These are phyloP conservation scores for Lactifluus echinatus DNA, from an alignment of 768 basidiomycete species.

Conservation along the genomic window DNA sequence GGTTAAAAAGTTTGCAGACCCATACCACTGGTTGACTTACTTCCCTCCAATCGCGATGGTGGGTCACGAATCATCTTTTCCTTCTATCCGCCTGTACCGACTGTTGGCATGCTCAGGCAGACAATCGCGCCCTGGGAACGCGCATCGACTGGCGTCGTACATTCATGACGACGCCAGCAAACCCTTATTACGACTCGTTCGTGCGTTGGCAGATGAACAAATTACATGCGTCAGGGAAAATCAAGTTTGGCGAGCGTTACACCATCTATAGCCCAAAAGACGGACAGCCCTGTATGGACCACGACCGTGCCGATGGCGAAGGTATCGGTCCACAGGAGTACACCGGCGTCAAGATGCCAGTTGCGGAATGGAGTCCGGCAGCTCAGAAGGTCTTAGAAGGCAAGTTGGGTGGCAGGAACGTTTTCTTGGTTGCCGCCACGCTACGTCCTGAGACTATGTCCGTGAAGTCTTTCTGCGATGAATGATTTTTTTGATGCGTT, in stretches of 20 bases:
- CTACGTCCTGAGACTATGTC: constrained; percentile 95
- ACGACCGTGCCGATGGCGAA: constrained; percentile 93
- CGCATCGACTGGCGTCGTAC: constrained; percentile 95
- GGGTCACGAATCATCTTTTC: constrained; percentile 3
- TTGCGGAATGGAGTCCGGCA: constrained; percentile 69
- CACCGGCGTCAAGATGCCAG: constrained; percentile 90
- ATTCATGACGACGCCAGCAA: constrained; percentile 90
- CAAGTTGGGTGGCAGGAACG: constrained; percentile 69
- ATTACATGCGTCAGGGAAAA: constrained; percentile 75
- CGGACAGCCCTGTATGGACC: constrained; percentile 99
- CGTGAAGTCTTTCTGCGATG: constrained; percentile 23
- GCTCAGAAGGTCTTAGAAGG: constrained; percentile 56
- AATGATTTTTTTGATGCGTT: neutral
- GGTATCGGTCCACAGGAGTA: constrained; percentile 94
- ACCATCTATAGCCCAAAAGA: constrained; percentile 99
- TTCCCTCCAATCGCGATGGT: constrained; percentile 95
- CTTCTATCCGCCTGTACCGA: neutral
- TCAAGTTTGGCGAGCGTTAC: constrained; percentile 97
- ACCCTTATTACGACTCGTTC: constrained; percentile 96
- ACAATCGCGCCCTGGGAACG: constrained; percentile 83
- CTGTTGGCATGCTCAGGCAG: constrained; percentile 35
- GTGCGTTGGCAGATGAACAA: constrained; percentile 98
- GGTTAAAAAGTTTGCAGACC: constrained; percentile 95
- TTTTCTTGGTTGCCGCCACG: constrained; percentile 93
- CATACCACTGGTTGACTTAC: constrained; percentile 85